phyloP scores from a whole-genome alignment of 495 filamentous ascomycete species.

The Darksidea phi region DNA sequence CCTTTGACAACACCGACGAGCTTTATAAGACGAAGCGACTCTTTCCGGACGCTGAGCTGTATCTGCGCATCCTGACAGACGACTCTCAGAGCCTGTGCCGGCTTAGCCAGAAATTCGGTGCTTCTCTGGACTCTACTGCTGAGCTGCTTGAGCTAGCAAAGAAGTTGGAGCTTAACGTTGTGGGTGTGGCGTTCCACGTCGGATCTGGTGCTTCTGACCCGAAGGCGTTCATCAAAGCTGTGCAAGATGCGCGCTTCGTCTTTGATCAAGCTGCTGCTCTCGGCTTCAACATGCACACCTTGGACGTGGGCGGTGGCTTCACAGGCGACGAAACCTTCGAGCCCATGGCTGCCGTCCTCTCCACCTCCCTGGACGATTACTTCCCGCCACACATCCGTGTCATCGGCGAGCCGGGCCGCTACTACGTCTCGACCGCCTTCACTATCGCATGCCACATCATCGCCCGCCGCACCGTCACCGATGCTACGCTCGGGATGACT shows the following conservation, averaged over 20 bases:
- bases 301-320: conserved; percentile 96
- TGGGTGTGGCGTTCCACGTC: conserved; percentile 96
- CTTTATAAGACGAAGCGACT: conserved; percentile 93
- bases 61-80: conserved; percentile 91
- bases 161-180: conserved; percentile 88
- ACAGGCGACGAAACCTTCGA: conserved; percentile 86
- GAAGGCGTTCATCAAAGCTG: conserved; percentile 80
- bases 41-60: conserved; percentile 85
- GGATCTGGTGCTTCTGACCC: conserved; percentile 94
- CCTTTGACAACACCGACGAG: conserved; percentile 97
- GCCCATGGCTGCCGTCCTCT: conserved; percentile 76
- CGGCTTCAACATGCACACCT: conserved; percentile 77
- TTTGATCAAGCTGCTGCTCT: conserved; percentile 81
- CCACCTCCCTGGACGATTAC: conserved; percentile 76
- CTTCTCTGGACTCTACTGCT: conserved; percentile 75
- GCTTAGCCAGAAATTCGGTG: conserved; percentile 94
- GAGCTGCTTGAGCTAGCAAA: conserved; percentile 78
- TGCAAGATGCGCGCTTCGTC: conserved; percentile 80
- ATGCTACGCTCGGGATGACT: conserved; percentile 54
- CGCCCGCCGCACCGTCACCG: conserved; percentile 81
- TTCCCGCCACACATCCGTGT: conserved; percentile 83
- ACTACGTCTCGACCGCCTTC: conserved; percentile 90
- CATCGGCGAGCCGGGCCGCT: conserved; percentile 95
- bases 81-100: conserved; percentile 92
- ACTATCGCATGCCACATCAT: conserved; percentile 92